Evolutionary conservation across 148 eudicot species (phyloP), one percentile per base, ranked within the genome.

Genomic region (Rhododendron williamsianum): DNA sequence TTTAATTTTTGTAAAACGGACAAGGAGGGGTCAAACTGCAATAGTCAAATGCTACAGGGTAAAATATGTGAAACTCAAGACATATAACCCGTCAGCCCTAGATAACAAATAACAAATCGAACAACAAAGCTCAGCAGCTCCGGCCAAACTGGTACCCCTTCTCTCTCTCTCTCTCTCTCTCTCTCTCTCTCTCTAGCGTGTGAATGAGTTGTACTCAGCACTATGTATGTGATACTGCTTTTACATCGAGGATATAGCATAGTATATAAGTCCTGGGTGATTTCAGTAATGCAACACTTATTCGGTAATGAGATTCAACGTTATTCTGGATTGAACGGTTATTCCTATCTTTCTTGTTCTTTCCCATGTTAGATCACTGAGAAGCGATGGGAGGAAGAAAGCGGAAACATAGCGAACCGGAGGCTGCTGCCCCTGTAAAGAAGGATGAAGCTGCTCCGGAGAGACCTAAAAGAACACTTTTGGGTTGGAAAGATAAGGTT

Each of bases 331-430:
- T 21, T 77, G 51, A 77, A 23, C 21, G 25, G 12, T 38, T 21
- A 18, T 74, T 38, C n/a, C 38, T 74, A 43, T 41, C 12, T 77
- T 43, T 12, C 33, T 60, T 21, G 25, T 11, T 72, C 30, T 72
- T 67, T 33, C 30, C 25, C 45, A 3, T 83, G 52, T 5, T 48
- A 30, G 78, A 71, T 46, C 51, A 49, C 15, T 36, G 41, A 38
- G 21, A 45, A 11, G 6, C 65, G 54, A 96, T 96, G 98, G 76
- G 76, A 72, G 76, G 38, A 72, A 96, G 92, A 90, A 96, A 96
- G 92, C 87, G 98, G 88, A 96, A 94, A 87, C 98, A 94, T 69
- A 86, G 78, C 19, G 98, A 94, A 83, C 38, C 87, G 10, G 92
- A 86, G 46, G 84, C 86, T n/a, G 88, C 83, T 23, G 83, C 51